Percentiles rank a stretch among this genome's conserved stretches.
phyloP scores from a whole-genome alignment of 2,329 filamentous ascomycete genomes.

The Epicoccum sorghinum region DNA sequence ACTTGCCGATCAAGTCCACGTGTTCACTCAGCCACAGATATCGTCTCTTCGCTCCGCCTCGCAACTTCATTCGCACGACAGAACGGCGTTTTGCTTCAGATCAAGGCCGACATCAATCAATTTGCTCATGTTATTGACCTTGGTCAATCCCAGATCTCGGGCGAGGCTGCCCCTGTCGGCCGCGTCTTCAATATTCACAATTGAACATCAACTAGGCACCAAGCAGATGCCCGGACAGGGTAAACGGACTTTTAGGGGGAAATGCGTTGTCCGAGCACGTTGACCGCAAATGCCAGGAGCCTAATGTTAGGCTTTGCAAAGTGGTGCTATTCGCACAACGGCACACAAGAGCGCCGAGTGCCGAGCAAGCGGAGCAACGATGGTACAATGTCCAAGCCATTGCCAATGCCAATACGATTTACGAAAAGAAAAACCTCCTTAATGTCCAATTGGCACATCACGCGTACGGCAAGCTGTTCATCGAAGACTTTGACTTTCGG shows the following conservation, averaged over 20 bases:
- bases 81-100: slow-evolving; percentile 6
- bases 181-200: not conserved
- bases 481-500: not conserved
- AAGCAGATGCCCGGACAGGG: not conserved
- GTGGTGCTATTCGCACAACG: slow-evolving; percentile 4
- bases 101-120: slow-evolving; percentile 3
- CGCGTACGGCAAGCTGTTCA: not conserved
- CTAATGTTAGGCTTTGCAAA: slow-evolving; percentile 1
- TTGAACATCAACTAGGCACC: not conserved
- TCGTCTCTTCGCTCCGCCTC: not conserved
- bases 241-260: not conserved
- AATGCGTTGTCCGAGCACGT: not conserved
- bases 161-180: slow-evolving; percentile 1
- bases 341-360: slow-evolving; percentile 18
- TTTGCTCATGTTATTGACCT: not conserved
- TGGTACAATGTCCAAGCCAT: slow-evolving; percentile 8
- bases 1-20: slow-evolving; percentile 5
- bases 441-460: slow-evolving; percentile 8
- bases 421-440: not conserved
- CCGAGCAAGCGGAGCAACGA: slow-evolving; percentile 12
- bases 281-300: slow-evolving; percentile 14
- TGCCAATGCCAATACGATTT: slow-evolving; percentile 7
- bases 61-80: slow-evolving; percentile 1
- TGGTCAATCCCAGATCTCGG: slow-evolving; percentile 3
- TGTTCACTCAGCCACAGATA: slow-evolving; percentile 4